phyloP scores from a whole-genome alignment of 495 filamentous ascomycete species.

The Penicillium diatomitis region DNA sequence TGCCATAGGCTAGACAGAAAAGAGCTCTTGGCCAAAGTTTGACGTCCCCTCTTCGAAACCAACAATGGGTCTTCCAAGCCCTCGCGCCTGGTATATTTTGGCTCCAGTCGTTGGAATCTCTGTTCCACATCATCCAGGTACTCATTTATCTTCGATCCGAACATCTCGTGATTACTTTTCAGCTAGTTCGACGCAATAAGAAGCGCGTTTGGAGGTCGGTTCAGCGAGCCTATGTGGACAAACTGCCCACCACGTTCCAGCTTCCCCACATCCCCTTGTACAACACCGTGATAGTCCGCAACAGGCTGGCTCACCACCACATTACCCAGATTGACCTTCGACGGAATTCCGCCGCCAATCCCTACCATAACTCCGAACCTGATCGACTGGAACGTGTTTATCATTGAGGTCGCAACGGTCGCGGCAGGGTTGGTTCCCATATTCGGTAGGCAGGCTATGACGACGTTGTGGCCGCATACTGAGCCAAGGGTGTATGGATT shows the following conservation, averaged over 20 bases:
- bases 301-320: slow-evolving; percentile 14
- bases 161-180: slow-evolving; percentile 5
- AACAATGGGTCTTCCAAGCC: slow-evolving; percentile 7
- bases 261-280: slow-evolving; percentile 20
- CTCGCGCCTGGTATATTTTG: slow-evolving; percentile 8
- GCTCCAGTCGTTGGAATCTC: slow-evolving; percentile 13
- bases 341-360: slow-evolving; percentile 32
- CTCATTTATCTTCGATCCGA: slow-evolving; percentile 10
- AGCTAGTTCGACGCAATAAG: slow-evolving; percentile 13
- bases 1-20: slow-evolving; percentile 2
- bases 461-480: slow-evolving; percentile 30
- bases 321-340: slow-evolving; percentile 15
- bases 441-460: slow-evolving; percentile 31
- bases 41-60: not conserved
- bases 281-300: slow-evolving; percentile 7
- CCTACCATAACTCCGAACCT: slow-evolving; percentile 41
- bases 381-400: slow-evolving; percentile 29
- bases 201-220: slow-evolving; percentile 15
- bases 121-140: slow-evolving; percentile 13
- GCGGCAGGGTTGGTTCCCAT: slow-evolving; percentile 31
- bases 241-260: slow-evolving; percentile 7
- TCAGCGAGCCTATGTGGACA: slow-evolving; percentile 19
- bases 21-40: not conserved
- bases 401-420: slow-evolving; percentile 27
- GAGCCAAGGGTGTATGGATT: slow-evolving; percentile 22